These are phyloP conservation scores for Spathaspora sp. DNA, from an alignment of 1,139 yeast genomes.

Conservation along the genomic window DNA sequence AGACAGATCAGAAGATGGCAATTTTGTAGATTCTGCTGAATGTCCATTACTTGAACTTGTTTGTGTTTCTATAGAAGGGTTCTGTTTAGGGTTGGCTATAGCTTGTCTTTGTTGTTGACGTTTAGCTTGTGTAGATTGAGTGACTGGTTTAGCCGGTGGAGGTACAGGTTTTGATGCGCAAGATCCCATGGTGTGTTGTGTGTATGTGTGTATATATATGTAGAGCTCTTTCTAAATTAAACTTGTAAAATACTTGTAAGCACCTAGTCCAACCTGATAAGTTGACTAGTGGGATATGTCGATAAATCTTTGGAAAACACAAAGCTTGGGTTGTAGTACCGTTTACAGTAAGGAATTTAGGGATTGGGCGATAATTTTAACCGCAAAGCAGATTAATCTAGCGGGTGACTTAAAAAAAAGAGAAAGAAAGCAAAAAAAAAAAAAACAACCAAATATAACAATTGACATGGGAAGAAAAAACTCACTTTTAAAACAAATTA, in stretches of 20 bases:
- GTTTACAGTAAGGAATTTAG: neutral
- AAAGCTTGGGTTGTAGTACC: too few relatives aligned
- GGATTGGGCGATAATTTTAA: neutral
- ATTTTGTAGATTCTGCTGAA: conserved; percentile 1
- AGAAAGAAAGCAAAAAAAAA: neutral
- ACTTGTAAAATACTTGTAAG: too few relatives aligned
- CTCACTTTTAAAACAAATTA: neutral
- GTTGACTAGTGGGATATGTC: neutral
- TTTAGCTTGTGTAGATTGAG: conserved; percentile 9
- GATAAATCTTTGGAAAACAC: too few relatives aligned
- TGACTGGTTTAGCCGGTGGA: conserved; percentile 5
- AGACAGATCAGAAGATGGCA: conserved; percentile 9
- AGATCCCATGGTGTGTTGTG: conserved; percentile 17
- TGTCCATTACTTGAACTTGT: conserved; percentile 8
- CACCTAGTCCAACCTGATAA: too few relatives aligned
- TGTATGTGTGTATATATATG: neutral
- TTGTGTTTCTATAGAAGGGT: neutral
- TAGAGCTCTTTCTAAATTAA: neutral
- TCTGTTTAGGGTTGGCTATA: conserved; percentile 4
- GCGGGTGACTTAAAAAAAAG: neutral
- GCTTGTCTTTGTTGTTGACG: conserved; percentile 15
- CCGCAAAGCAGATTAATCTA: neutral
- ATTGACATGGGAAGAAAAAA: neutral
- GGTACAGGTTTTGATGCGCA: conserved; percentile 15
- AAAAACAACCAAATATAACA: neutral